phyloP scores from a whole-genome alignment of 1,284 basidiomycete species.

The Malassezia sympodialis region DNA sequence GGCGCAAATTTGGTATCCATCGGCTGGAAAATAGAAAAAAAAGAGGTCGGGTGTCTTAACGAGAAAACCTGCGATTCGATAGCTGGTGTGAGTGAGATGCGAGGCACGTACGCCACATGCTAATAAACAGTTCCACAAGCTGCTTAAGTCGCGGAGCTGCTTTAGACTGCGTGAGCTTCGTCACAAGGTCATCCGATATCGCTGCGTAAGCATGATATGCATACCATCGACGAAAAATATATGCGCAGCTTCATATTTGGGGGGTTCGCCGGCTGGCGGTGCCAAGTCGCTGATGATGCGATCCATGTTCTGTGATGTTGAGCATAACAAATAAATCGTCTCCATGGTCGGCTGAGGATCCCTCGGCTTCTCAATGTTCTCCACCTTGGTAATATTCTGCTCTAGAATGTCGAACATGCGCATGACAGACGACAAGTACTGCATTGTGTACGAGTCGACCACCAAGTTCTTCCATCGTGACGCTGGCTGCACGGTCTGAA shows the following conservation, averaged over 20 bases:
- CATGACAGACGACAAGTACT: constrained; percentile 71
- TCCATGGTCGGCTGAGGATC: constrained; percentile 32
- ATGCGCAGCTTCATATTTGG: constrained; percentile 76
- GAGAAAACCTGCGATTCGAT: constrained; percentile 37
- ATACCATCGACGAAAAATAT: constrained; percentile 75
- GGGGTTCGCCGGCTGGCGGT: constrained; percentile 22
- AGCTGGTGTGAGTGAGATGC: not conserved
- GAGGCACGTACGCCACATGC: constrained; percentile 31
- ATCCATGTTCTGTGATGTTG: constrained; percentile 85
- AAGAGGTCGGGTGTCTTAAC: constrained; percentile 34
- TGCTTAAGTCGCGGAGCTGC: constrained; percentile 41
- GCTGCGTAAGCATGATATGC: not conserved
- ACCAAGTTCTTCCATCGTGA: constrained; percentile 85
- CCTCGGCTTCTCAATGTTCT: constrained; percentile 41
- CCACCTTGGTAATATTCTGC: constrained; percentile 42
- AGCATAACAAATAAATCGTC: constrained; percentile 70
- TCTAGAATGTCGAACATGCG: constrained; percentile 59
- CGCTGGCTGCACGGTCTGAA: constrained; percentile 43
- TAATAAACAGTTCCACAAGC: constrained; percentile 44
- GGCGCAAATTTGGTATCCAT: constrained; percentile 52
- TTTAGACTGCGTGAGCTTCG: constrained; percentile 36
- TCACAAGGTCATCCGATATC: constrained; percentile 37
- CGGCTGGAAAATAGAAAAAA: constrained; percentile 27
- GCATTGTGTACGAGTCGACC: constrained; percentile 81
- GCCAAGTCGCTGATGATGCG: constrained; percentile 59